Evolutionary conservation across 331 rosid species (phyloP).

Genomic region (Arachis monticola): DNA sequence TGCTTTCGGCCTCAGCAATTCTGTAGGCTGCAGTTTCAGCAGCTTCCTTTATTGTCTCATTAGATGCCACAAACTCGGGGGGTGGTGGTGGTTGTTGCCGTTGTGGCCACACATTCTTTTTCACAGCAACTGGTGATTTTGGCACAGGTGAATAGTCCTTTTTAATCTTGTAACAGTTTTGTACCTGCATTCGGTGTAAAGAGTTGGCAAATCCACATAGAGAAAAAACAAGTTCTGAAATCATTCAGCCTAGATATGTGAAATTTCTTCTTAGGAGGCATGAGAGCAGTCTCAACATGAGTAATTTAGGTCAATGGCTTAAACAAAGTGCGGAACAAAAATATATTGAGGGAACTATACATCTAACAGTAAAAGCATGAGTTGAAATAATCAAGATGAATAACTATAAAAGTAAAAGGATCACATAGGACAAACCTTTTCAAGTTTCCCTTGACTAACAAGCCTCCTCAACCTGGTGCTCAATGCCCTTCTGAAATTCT

Average conservation of each 20-base stretch:
- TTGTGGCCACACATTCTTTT: constrained; percentile 40
- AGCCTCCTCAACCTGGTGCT: constrained; percentile 62
- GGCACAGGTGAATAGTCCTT: constrained; percentile 33
- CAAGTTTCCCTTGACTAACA: constrained; percentile 59
- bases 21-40: constrained; percentile 51
- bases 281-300: background rate
- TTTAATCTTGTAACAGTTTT: constrained; percentile 52
- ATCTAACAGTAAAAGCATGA: background rate
- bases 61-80: constrained; percentile 24
- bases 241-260: constrained; percentile 15
- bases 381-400: background rate
- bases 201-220: constrained; percentile 15
- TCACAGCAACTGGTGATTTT: constrained; percentile 31
- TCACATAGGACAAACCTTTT: constrained; percentile 46
- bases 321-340: too few species aligned
- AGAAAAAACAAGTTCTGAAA: constrained; percentile 28
- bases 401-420: background rate
- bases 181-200: constrained; percentile 44
- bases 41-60: constrained; percentile 46
- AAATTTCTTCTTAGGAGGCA: constrained; percentile 11
- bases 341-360: too few species aligned
- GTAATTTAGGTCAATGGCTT: constrained; percentile 10
- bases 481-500: constrained; percentile 52
- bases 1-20: constrained; percentile 58
- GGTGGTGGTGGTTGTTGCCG: constrained; percentile 34